phyloP scores from a whole-genome alignment of 2,329 filamentous ascomycete genomes.

The Waltergamsia citrina region DNA sequence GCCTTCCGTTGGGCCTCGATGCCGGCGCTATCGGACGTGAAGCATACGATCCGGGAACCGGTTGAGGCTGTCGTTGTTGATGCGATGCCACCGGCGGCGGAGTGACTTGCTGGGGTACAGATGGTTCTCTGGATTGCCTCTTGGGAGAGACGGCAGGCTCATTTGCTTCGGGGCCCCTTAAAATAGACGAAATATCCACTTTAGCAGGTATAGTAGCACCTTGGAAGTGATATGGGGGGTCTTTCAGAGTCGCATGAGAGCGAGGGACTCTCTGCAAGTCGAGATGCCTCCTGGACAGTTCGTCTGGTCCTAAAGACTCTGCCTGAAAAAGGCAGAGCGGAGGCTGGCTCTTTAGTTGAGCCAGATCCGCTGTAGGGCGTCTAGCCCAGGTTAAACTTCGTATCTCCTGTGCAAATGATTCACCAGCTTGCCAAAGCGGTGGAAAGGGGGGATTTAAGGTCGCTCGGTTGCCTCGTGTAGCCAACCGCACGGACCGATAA shows the following conservation, averaged over 20 bases:
- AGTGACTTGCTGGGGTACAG: slow-evolving; percentile 3
- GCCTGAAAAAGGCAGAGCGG: slow-evolving; percentile 30
- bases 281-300: slow-evolving; percentile 15
- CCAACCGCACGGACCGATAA: too few species aligned
- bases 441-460: too few species aligned
- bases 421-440: too few species aligned
- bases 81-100: slow-evolving; percentile 7
- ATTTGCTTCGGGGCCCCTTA: slow-evolving; percentile 64
- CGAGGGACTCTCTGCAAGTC: slow-evolving; percentile 16
- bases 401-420: too few species aligned
- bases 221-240: too few species aligned
- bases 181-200: slow-evolving; percentile 91
- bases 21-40: slow-evolving; percentile 19
- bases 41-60: slow-evolving; percentile 8
- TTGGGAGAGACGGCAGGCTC: slow-evolving; percentile 48
- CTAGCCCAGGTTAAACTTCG: not conserved
- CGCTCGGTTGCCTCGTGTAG: too few species aligned
- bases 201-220: slow-evolving; percentile 44
- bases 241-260: not conserved
- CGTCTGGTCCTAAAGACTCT: slow-evolving; percentile 22
- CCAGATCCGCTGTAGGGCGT: slow-evolving; percentile 23
- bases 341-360: slow-evolving; percentile 31
- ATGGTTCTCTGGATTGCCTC: not conserved
- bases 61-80: slow-evolving; percentile 5
- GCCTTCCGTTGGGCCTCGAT: slow-evolving; percentile 18